These are phyloP conservation scores for Bacidia gigantensis DNA, from an alignment of 495 filamentous ascomycete genomes.

Conservation along the genomic window DNA sequence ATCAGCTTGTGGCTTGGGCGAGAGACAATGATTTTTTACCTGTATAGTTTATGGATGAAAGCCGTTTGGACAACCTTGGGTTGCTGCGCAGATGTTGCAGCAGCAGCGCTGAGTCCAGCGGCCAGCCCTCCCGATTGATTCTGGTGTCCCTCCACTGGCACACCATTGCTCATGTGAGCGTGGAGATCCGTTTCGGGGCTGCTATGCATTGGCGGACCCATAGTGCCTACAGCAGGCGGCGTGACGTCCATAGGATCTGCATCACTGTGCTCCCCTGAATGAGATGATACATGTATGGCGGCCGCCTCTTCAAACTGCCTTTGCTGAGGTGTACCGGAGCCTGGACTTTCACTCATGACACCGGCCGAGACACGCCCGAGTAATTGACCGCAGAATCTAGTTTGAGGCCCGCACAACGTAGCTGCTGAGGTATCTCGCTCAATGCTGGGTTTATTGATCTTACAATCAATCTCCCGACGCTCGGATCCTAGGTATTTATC, in stretches of 20 bases:
- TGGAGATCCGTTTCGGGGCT: constrained; percentile 35
- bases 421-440: not conserved
- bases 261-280: constrained; percentile 25
- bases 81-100: constrained; percentile 78
- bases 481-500: no score
- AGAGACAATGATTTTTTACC: no score
- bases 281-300: constrained; percentile 29
- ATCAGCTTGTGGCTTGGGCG: no score
- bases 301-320: constrained; percentile 17
- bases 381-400: not conserved
- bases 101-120: constrained; percentile 37
- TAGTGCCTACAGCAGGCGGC: constrained; percentile 28
- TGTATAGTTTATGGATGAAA: constrained; percentile 99
- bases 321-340: constrained; percentile 12
- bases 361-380: not conserved
- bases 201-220: constrained; percentile 30
- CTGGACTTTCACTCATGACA: constrained; percentile 16
- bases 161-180: constrained; percentile 22
- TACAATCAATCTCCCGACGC: no score
- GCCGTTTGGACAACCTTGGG: constrained; percentile 97
- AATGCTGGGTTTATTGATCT: no score
- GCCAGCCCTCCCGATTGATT: constrained; percentile 29
- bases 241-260: constrained; percentile 39
- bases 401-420: not conserved
- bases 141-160: constrained; percentile 8